These are phyloP conservation scores for Cylindrodendrum hubeiense DNA, from an alignment of 2,329 filamentous ascomycete genomes.

Conservation along the genomic window DNA sequence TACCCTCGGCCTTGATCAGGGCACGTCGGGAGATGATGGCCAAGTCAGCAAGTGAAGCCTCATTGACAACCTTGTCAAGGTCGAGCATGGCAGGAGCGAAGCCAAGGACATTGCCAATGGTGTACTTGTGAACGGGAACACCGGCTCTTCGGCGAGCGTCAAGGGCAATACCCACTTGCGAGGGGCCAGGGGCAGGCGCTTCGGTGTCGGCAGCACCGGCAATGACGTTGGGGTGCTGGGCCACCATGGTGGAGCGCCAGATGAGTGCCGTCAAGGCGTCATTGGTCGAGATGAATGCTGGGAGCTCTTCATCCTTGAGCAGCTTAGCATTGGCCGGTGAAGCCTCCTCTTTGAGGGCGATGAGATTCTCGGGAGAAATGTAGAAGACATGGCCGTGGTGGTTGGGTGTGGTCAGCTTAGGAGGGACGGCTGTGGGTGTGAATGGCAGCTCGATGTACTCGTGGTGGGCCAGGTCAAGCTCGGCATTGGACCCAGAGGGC, in stretches of 20 bases:
- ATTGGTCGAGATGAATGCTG: slow-evolving; percentile 24
- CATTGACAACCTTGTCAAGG: slow-evolving; percentile 18
- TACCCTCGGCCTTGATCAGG: slow-evolving; percentile 14
- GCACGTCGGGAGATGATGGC: slow-evolving; percentile 21
- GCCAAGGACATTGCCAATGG: slow-evolving; percentile 27
- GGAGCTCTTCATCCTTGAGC: slow-evolving; percentile 19
- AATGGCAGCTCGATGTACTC: slow-evolving; percentile 28
- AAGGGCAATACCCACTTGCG: slow-evolving; percentile 21
- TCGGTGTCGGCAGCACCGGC: background rate
- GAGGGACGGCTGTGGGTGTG: slow-evolving; percentile 22
- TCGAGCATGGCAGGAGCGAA: slow-evolving; percentile 27
- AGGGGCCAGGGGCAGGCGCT: slow-evolving; percentile 10
- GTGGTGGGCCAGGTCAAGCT: slow-evolving; percentile 12
- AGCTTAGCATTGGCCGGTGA: slow-evolving; percentile 25
- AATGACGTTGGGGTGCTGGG: slow-evolving; percentile 17
- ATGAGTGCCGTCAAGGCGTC: slow-evolving; percentile 27
- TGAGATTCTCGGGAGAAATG: slow-evolving; percentile 20
- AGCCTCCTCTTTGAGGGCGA: slow-evolving; percentile 19
- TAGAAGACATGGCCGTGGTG: slow-evolving; percentile 23
- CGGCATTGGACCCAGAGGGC: slow-evolving; percentile 5
- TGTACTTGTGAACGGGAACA: slow-evolving; percentile 22
- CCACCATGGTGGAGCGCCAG: slow-evolving; percentile 27
- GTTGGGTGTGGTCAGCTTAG: slow-evolving; percentile 21
- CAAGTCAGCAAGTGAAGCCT: slow-evolving; percentile 25
- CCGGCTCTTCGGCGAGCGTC: slow-evolving; percentile 25